Conservation (phyloP, 2,329 filamentous ascomycete genomes). For the Microdochium nivale region DNA sequence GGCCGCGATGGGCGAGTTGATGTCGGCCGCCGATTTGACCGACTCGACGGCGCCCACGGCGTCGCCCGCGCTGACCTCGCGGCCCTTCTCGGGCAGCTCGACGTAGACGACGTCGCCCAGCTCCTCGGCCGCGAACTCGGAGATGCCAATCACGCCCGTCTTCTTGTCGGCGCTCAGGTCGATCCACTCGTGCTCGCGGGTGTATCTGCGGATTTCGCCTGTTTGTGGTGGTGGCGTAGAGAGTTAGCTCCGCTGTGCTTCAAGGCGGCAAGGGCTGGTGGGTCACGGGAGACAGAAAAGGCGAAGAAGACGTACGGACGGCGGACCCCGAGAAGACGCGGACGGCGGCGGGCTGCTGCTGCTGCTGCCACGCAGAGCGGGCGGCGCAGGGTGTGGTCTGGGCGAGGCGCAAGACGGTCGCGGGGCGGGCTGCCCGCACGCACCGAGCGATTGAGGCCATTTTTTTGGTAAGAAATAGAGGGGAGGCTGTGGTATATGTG, state of each 20-base stretch:
- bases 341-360: constrained; percentile 25
- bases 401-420: constrained; percentile 30
- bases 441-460: constrained; percentile 56
- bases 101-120: constrained; percentile 97
- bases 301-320: constrained; percentile 27
- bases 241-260: constrained; percentile 1
- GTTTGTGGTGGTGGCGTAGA: not conserved
- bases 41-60: constrained; percentile 92
- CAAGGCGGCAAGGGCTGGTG: not conserved
- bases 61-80: constrained; percentile 67
- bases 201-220: constrained; percentile 76
- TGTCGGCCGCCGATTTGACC: constrained; percentile 97
- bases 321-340: constrained; percentile 38
- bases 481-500: constrained; percentile 5
- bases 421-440: constrained; percentile 40
- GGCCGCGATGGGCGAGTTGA: constrained; percentile 80
- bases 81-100: constrained; percentile 71
- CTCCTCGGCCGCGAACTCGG: constrained; percentile 80
- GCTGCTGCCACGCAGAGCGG: constrained; percentile 22
- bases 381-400: constrained; percentile 12
- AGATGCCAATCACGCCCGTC: constrained; percentile 77
- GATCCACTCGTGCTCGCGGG: constrained; percentile 97
- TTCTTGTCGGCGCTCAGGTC: constrained; percentile 77
- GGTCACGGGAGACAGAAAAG: constrained; percentile 29
- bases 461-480: no score